Evolutionary conservation across 805 yeast genomes (phyloP), one percentile per base, ranked within the genome.

Genomic region (Candida koratica): DNA sequence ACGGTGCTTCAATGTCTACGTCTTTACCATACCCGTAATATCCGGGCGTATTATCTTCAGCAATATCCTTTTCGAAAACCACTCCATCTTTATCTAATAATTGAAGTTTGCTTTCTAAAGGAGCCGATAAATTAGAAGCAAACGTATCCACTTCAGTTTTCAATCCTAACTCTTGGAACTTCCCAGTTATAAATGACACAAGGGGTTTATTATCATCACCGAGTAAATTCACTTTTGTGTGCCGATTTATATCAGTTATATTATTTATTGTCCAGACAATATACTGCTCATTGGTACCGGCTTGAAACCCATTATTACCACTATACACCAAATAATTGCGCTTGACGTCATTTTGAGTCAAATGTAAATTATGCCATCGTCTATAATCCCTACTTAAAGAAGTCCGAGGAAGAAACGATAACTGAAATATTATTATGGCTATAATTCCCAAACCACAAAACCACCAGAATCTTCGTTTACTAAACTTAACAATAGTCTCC

Each of bases 361-460:
- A 53, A 36, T 65, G 71, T 23, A 78, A 70, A 20, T 81, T 79
- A 57, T 86, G 85, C 45, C 85, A 56, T 33, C 96, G 62, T 48
- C 90, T 71, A 49, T 84, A 76, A 56, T 89, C 96, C 45, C 95
- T 64, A 33, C 83, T 77, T 13, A 86, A 62, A 2, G 95, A 84
- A 1, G 97, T 85, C 39, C 96, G 59, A 2, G 96, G 96, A 11
- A 87, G 64, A 53, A 88, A 88, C 0, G 81, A 75, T 33, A 85
- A 63, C 26, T 84, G 75, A 52, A 84, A 77, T 2, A 73, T 64
- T 11, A 76, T 50, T 23, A 78, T 58, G 31, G 78, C 75, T 2
- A 69, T 36, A 2, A 77, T 41, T 1, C 85, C 84, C 15, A 76
- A 51, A 0, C 64, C 52, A 31, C 70, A 60, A 42, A 70, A 67